Conservation (phyloP, 2,329 filamentous ascomycete genomes). For the Fusarium devonianum region DNA sequence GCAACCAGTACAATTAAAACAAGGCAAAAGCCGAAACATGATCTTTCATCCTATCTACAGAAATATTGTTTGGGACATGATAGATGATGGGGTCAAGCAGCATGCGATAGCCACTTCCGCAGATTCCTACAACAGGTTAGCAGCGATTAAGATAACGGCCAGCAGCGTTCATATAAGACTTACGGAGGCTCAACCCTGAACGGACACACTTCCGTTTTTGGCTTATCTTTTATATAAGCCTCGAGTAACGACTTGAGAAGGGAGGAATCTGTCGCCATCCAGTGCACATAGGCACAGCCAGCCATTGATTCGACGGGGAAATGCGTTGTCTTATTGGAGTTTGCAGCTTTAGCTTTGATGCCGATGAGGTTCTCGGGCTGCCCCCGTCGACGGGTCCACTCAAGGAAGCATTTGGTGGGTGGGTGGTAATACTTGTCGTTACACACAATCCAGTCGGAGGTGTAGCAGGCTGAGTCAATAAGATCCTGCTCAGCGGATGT, state of each 20-base stretch:
- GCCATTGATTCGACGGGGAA: constrained; percentile 23
- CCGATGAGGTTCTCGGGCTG: constrained; percentile 34
- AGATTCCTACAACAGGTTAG: constrained; percentile 38
- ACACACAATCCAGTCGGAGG: constrained; percentile 50
- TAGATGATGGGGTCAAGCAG: constrained; percentile 9
- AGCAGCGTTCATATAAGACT: constrained; percentile 31
- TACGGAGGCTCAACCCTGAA: constrained; percentile 40
- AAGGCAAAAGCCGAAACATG: too few species aligned
- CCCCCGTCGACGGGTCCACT: constrained; percentile 37
- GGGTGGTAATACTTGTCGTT: constrained; percentile 45
- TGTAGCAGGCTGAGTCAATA: constrained; percentile 74
- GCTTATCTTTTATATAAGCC: constrained; percentile 35
- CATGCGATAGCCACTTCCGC: constrained; percentile 27
- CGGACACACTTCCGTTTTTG: constrained; percentile 35
- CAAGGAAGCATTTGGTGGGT: constrained; percentile 48
- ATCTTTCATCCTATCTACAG: too few species aligned
- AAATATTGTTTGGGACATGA: constrained; percentile 17
- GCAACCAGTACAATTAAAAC: constrained; percentile 19
- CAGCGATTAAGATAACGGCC: constrained; percentile 27
- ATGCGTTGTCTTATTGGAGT: constrained; percentile 21
- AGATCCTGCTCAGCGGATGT: constrained; percentile 66
- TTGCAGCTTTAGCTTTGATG: constrained; percentile 29
- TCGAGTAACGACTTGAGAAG: constrained; percentile 37
- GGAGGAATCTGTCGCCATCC: constrained; percentile 30
- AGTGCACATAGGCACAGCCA: constrained; percentile 21